Evolutionary conservation across 345 rosid species (phyloP).

Genomic region (Noccaea bulbosa): DNA sequence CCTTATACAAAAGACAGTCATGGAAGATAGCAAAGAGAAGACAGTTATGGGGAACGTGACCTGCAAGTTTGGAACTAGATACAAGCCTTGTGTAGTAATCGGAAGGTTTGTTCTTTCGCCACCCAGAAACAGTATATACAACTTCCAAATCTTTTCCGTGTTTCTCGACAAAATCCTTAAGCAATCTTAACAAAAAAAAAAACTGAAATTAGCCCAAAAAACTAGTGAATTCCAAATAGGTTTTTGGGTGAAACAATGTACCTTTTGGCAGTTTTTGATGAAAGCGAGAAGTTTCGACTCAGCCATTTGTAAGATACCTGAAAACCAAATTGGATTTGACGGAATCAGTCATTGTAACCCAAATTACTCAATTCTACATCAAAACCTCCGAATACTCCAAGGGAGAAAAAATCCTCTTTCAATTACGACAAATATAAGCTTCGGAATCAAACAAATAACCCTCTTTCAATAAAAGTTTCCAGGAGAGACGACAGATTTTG

Average conservation of each 20-base stretch:
- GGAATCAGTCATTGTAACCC: constrained; percentile 4
- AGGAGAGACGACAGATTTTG: neutral
- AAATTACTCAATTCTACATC: constrained; percentile 7
- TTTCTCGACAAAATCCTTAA: constrained; percentile 69
- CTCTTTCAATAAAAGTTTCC: neutral
- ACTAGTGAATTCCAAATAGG: constrained; percentile 6
- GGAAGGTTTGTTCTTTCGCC: constrained; percentile 67
- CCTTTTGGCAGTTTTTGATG: constrained; percentile 87
- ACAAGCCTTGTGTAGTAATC: constrained; percentile 71
- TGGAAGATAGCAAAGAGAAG: neutral
- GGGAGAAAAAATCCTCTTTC: neutral
- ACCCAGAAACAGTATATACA: constrained; percentile 78
- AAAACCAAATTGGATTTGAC: constrained; percentile 31
- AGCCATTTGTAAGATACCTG: constrained; percentile 99
- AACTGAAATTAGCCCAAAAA: constrained; percentile 4
- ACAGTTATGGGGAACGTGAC: constrained; percentile 48
- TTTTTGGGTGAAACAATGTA: constrained; percentile 36
- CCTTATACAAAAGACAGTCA: neutral
- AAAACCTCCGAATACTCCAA: constrained; percentile 3
- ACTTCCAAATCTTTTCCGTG: constrained; percentile 64
- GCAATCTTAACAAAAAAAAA: constrained; percentile 57
- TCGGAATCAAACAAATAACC: constrained; percentile 7
- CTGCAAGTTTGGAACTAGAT: constrained; percentile 68
- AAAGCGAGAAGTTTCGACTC: constrained; percentile 75
- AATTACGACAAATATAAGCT: neutral